These are phyloP conservation scores for Megacollybia marginata DNA, from an alignment of 768 basidiomycete species.

Conservation along the genomic window DNA sequence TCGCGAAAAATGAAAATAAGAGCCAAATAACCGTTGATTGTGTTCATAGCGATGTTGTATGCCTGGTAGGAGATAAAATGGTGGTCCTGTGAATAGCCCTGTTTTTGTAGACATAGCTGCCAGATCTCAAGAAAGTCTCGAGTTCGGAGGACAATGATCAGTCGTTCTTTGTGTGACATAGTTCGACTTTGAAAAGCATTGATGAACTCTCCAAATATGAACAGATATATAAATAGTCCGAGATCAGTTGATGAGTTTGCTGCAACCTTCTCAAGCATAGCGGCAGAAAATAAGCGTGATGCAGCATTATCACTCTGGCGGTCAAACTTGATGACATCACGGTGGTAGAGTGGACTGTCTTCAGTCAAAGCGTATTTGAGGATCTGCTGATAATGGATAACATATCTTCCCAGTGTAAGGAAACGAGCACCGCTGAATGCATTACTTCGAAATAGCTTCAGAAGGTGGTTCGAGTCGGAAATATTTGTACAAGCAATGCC, in stretches of 20 bases:
- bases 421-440: too few species aligned
- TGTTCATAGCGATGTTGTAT: too few species aligned
- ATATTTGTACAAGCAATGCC: conserved; percentile 16
- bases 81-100: conserved; percentile 11
- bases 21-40: conserved; percentile 23
- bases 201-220: conserved; percentile 31
- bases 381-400: conserved; percentile 13
- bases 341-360: conserved; percentile 14
- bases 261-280: conserved; percentile 16
- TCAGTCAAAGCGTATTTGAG: conserved; percentile 8
- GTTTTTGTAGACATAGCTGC: conserved; percentile 14
- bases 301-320: conserved; percentile 39
- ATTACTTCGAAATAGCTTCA: conserved; percentile 25
- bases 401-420: conserved; percentile 14
- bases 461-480: conserved; percentile 25
- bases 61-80: conserved; percentile 26
- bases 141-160: conserved; percentile 22
- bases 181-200: conserved; percentile 26
- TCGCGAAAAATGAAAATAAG: conserved; percentile 29
- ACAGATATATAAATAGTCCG: conserved; percentile 28
- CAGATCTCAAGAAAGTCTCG: conserved; percentile 24
- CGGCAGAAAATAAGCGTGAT: conserved; percentile 27
- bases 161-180: conserved; percentile 17
- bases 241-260: conserved; percentile 16
- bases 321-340: conserved; percentile 28